Evolutionary conservation across 306 rosid species (phyloP), one percentile per base, ranked within the genome.

Genomic region (Casuarina cunninghamiana): DNA sequence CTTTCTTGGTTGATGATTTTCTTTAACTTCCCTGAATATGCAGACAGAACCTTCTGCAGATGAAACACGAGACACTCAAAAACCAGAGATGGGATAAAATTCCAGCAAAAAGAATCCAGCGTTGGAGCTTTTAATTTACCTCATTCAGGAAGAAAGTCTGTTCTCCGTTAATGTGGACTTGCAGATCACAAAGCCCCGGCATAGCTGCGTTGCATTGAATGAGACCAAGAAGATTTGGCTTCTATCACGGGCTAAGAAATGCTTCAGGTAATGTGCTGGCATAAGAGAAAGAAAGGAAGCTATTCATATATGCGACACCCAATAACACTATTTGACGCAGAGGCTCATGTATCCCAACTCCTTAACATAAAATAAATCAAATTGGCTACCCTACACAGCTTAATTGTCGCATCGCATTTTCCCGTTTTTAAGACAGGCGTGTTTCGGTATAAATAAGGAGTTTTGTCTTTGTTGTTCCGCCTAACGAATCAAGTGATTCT

Each of bases 71-170:
- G 9, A 61, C 17, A 35, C 68, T 35, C 37, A 2, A 35, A 67
- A 67, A 26, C 32, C 32, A 26, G n/a, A 42, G 50, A 67, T 17
- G 35, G 62, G 48, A 51, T 43, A 51, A 41, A 69, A 7, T 42
- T 68, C 10, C 9, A 11, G 61, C 7, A 54, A 70, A 57, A 57
- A 45, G 41, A 42, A 15, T 17, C 44, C 17, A 16, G 43, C 10
- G 43, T 7, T 17, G n/a, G 37, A 67, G 71, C 50, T 67, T 67
- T 42, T 7, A 8, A 15, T 32, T 67, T 89, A 89, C 93, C 92
- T 89, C 80, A 32, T 83, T 83, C 79, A 89, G 65, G 74, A 86
- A 68, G 83, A 91, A 89, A 62, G 72, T 86, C 21, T 89, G 88
- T 44, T 83, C 85, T n/a, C 88, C 87, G 80, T 91, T 86, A 16